These are phyloP conservation scores for Cornus suecica DNA, from an alignment of 148 eudicot genomes.

Conservation along the genomic window DNA sequence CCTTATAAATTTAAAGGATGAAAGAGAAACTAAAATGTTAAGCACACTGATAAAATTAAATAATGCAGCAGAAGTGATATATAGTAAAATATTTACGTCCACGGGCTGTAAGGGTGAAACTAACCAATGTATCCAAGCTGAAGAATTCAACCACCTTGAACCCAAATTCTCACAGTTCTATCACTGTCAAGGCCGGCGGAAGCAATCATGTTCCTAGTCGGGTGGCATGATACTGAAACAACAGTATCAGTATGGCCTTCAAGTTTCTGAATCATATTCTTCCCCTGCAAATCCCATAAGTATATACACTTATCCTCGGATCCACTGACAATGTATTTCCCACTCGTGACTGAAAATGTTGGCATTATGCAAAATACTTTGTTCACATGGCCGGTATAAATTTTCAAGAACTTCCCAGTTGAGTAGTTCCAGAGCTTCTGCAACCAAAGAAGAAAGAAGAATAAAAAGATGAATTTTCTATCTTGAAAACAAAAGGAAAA, in stretches of 20 bases:
- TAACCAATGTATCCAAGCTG: neutral
- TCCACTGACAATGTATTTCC: slow-evolving; percentile 86
- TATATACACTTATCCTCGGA: slow-evolving; percentile 84
- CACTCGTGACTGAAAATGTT: slow-evolving; percentile 80
- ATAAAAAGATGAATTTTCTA: too few species aligned
- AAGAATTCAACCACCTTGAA: slow-evolving; percentile 40
- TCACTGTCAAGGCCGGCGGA: slow-evolving; percentile 80
- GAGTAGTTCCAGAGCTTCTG: slow-evolving; percentile 89
- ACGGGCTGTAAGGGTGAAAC: neutral
- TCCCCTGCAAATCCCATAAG: slow-evolving; percentile 89
- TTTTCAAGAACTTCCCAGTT: slow-evolving; percentile 72
- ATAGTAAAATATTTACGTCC: neutral
- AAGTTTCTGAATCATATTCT: slow-evolving; percentile 71
- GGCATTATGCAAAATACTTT: slow-evolving; percentile 62
- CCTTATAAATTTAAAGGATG: too few species aligned
- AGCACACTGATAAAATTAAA: neutral
- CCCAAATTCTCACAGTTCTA: slow-evolving; percentile 77
- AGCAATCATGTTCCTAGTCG: slow-evolving; percentile 70
- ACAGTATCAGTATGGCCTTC: slow-evolving; percentile 92
- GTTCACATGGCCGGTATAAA: slow-evolving; percentile 73
- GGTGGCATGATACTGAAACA: slow-evolving; percentile 80
- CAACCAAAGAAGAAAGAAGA: slow-evolving; percentile 20
- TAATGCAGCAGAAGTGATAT: neutral
- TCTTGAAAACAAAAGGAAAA: too few species aligned
- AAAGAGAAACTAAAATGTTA: neutral